phyloP scores from a whole-genome alignment of 1,284 basidiomycete genomes.

The Peniophora sp. region DNA sequence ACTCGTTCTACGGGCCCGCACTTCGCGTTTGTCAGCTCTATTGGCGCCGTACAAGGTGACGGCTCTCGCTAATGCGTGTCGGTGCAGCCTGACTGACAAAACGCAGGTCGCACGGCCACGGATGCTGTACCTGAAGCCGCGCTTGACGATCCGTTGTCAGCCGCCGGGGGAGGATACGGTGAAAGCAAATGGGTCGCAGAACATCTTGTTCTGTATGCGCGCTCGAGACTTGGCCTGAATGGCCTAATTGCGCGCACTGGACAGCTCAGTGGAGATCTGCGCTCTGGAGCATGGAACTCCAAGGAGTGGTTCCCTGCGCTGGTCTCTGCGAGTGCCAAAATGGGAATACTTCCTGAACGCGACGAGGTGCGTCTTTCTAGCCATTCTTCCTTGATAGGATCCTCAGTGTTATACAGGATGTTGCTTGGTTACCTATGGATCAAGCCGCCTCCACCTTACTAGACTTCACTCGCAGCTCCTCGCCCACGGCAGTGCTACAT shows the following conservation, averaged over 20 bases:
- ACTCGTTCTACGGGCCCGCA: neutral
- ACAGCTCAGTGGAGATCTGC: slow-evolving; percentile 8
- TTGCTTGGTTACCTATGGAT: slow-evolving; percentile 24
- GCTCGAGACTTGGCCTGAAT: neutral
- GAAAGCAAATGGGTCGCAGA: slow-evolving; percentile 1
- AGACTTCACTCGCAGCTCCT: slow-evolving; percentile 13
- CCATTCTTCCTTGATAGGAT: no score
- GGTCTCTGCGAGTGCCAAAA: slow-evolving; percentile 3
- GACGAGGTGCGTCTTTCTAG: neutral
- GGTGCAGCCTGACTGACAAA: neutral
- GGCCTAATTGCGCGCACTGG: slow-evolving; percentile 7
- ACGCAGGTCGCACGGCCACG: neutral
- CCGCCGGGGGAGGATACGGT: neutral
- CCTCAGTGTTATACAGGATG: neutral
- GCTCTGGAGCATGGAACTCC: slow-evolving; percentile 10
- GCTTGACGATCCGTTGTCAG: neutral
- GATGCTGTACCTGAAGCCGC: neutral
- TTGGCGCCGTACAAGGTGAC: neutral
- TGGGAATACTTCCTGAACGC: slow-evolving; percentile 6
- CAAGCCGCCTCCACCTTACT: slow-evolving; percentile 21
- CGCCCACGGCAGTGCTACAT: slow-evolving; percentile 9
- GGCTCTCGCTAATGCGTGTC: neutral
- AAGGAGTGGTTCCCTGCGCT: slow-evolving; percentile 12
- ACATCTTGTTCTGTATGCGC: neutral
- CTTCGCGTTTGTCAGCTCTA: neutral